Base-by-base conservation (phyloP, 108 stramenopile species). In the Skeletonema tropicum region DNA sequence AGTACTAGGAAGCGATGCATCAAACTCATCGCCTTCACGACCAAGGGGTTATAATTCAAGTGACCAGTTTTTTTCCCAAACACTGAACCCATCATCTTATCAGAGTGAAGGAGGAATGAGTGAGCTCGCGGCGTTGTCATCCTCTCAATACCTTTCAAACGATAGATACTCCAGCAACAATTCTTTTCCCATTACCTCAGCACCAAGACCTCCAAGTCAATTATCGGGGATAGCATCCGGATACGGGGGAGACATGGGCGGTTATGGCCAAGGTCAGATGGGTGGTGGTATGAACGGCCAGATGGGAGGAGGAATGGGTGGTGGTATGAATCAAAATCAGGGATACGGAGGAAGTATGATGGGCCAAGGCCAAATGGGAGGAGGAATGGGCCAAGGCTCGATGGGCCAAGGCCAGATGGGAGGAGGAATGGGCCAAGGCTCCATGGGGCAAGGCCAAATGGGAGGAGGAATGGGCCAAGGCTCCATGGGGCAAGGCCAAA, bases 191-290 rank as follows among this genome's bases (percentile, higher is more conserved):
- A 49, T 17, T 7, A 49, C 48, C 3, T 49, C 48, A 3, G 21
- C 48, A 21, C 48, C 48, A 49, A 49, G 48, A 49, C 0, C 48
- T 7, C 48, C 48, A 14, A 49, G 48, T 49, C 48, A 49, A 49
- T 14, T 49, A 5, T 17, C 19, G 5, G 48, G 48, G 5, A 49
- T 49, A 49, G 48, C 48, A 5, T 17, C 19, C 21, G 48, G 48
- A 19, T 49, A 49, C 48, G 48, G 48, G 21, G 48, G 17, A 49
- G 48, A 49, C 48, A 49, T 49, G 19, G 48, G 48, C n/a, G 48
- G 48, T 19, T 49, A 49, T 49, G 48, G 48, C 4, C 48, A 49
- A 49, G 17, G 48, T 49, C 48, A 46, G 45, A 46, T 46, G 45
- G 45, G 45, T 14, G 45, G 45, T 14, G 45, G 45, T 13, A 46